Base-by-base conservation (phyloP, 169 alveolate genomes). In the Hepatocystis sp. region DNA sequence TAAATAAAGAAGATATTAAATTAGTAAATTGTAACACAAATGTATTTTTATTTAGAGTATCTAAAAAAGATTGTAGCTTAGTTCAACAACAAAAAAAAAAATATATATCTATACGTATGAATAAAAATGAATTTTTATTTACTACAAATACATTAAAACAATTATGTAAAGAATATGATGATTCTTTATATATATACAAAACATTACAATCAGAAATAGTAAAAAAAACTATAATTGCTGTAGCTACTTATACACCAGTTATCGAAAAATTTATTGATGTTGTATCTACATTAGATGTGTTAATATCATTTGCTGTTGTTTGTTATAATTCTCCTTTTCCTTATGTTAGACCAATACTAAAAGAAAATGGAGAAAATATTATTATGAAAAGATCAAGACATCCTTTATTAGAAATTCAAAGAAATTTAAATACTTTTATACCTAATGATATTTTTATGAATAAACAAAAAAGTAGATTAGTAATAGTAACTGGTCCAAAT, bases 401-500 rank as follows among this genome's bases (percentile, higher is more conserved):
- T 67, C 96, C 98, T 2, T 67, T 94, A 44, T 88, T 97, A 67
- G 97, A 95, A 86, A 68, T 93, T 13, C 92, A 89, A 4, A 76
- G 89, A 27, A 66, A 88, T 23, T 86, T 91, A 44, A 85, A 86
- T 39, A 90, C 85, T 46, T 92, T 95, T 76, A 96, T 96, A 10
- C 95, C 98, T 8, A 96, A 97, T 86, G 97, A 95, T 67, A 91
- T 94, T 19, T 84, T 58, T 42, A 85, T 96, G 91, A 93, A 89
- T 30, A 81, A 95, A 32, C 86, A 94, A 34, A 55, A 91, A 17
- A 91, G 96, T 13, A 91, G 97, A 60, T 85, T 98, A 32, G 95
- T 94, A 58, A 93, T 98, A 44, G 97, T 98, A 28, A 98, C 99
- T 2, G 99, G 99, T n/a, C 99, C 99, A 4, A 98, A 98, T 84